phyloP scores from a whole-genome alignment of 1,139 yeast species.

The Yamadazyma sp. region DNA sequence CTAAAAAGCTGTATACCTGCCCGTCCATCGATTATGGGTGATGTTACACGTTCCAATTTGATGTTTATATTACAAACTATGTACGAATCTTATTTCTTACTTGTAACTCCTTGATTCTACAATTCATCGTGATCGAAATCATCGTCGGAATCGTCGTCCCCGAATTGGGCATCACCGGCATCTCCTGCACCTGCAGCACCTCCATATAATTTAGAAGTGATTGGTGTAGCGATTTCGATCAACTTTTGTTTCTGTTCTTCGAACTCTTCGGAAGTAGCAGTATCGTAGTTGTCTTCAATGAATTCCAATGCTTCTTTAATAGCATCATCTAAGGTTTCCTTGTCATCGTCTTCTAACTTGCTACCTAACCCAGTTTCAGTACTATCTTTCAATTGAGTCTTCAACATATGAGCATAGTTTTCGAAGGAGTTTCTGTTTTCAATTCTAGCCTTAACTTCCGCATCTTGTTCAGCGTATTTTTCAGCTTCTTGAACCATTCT shows the following conservation, averaged over 20 bases:
- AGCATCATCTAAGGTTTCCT: conserved; percentile 87
- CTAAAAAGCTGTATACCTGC: too few species aligned
- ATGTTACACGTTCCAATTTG: neutral
- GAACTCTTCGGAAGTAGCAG: conserved; percentile 89
- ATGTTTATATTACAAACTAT: conserved; percentile 2
- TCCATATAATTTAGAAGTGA: conserved; percentile 86
- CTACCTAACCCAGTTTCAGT: conserved; percentile 65
- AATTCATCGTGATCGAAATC: conserved; percentile 63
- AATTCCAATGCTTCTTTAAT: conserved; percentile 85
- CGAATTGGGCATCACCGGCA: conserved; percentile 42
- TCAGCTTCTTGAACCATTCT: conserved; percentile 96
- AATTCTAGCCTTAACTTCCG: conserved; percentile 74
- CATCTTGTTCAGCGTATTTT: conserved; percentile 85
- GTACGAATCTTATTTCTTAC: neutral
- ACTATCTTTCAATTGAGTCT: conserved; percentile 62
- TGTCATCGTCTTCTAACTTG: conserved; percentile 86
- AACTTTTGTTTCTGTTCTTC: conserved; percentile 91
- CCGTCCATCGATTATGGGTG: too few species aligned
- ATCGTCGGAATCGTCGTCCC: conserved; percentile 62
- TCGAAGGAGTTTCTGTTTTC: conserved; percentile 58
- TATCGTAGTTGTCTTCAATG: conserved; percentile 83
- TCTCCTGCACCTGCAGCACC: conserved; percentile 41
- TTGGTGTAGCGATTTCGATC: conserved; percentile 84
- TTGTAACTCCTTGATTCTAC: conserved; percentile 18
- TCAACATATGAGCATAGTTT: conserved; percentile 47